Evolutionary conservation across 345 rosid genomes (phyloP), one percentile per base, ranked within the genome.

Genomic region (Citrus mangshanensis): DNA sequence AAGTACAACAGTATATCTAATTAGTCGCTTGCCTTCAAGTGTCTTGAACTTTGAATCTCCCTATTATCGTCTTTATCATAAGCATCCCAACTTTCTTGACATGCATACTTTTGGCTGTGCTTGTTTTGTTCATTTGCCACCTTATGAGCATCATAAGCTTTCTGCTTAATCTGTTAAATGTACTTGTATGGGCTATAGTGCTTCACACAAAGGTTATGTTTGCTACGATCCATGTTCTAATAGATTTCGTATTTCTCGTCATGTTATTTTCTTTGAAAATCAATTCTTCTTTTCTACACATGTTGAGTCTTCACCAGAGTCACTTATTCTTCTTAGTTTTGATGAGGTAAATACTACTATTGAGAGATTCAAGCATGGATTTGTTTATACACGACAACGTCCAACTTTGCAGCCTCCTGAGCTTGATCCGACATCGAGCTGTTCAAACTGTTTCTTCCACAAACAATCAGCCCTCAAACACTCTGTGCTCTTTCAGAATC

Each of bases 1-100:
- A 13, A 66, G 54, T 9, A 81, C 58, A 4, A 28, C 24, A 0
- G 75, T 67, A 55, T 81, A 66, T 30, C 38, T 81, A 5, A 77
- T 77, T 28, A 81, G 77, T 58, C 1, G 64, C 0, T 6, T 51
- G 5, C 73, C 64, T 13, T 55, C 35, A 1, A 25, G 1, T 0
- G 4, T 10, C 7, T 21, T 73, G 0, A 16, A 59, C 7, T 1
- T 25, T 40, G 46, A 55, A 5, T 73, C 76, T 42, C 79, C 69
- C 0, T 81, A 51, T 51, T 55, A 1, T 22, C 24, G 30, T 12
- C 28, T 81, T 1, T 68, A 13, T 68, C 16, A 13, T 25, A 2
- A 8, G 0, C 13, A 34, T 24, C 81, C 80, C 3, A 13, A 9
- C 3, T 81, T 64, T 32, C 27, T 0, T 6, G 2, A 21, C 3